phyloP scores from a whole-genome alignment of 352 stramenopile genomes.

The Chrysophaeum taylorii region DNA sequence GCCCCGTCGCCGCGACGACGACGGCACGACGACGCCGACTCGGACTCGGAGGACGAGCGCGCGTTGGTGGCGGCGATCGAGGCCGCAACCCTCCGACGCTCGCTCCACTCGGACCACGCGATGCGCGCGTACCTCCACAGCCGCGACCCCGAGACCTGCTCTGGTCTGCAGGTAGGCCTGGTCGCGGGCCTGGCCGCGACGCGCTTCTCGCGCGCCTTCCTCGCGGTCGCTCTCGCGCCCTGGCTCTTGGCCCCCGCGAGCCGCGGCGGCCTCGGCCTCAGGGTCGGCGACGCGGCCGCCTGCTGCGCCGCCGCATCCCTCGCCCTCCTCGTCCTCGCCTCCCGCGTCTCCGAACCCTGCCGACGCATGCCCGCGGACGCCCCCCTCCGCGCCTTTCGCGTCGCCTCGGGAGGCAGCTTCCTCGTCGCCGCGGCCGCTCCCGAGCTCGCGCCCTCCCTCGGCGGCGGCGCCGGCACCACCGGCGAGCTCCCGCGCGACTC shows the following conservation, averaged over 20 bases:
- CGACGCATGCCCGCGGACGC: background rate
- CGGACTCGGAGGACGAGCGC: background rate
- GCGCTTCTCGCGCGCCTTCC: background rate
- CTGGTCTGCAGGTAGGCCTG: background rate
- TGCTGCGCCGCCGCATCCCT: background rate
- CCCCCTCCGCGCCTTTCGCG: background rate
- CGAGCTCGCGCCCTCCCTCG: background rate
- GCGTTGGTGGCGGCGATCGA: background rate
- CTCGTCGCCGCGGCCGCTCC: background rate
- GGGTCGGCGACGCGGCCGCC: background rate
- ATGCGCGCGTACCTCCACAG: background rate
- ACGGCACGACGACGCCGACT: background rate
- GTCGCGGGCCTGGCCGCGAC: background rate
- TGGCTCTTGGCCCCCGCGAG: background rate
- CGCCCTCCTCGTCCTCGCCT: background rate
- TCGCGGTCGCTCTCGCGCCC: background rate
- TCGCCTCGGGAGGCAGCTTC: background rate
- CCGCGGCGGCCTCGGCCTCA: background rate
- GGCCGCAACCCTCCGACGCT: conserved; percentile 1
- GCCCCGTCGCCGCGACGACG: too few species aligned
- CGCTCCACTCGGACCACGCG: background rate
- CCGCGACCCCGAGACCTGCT: background rate
- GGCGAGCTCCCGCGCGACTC: background rate
- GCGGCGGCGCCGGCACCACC: too few species aligned
- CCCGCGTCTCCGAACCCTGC: background rate